Evolutionary conservation across 1,284 basidiomycete genomes (phyloP).

Genomic region (Boletus semigastroideus): DNA sequence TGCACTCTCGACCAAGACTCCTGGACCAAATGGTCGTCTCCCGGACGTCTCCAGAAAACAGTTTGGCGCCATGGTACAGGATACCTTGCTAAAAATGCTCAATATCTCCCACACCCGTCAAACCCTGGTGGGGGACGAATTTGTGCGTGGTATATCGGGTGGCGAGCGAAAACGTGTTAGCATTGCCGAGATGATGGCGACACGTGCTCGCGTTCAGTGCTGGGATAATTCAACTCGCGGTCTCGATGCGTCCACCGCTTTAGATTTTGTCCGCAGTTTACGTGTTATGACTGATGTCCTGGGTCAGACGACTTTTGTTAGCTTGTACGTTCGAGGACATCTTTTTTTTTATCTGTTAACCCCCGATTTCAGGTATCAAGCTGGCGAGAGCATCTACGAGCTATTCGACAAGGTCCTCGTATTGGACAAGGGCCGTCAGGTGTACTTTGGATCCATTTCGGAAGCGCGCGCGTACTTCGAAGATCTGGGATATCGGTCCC

Average conservation of each 20-base stretch:
- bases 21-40: constrained; percentile 69
- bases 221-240: constrained; percentile 88
- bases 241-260: constrained; percentile 83
- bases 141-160: constrained; percentile 83
- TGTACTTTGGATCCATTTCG: constrained; percentile 74
- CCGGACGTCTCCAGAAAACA: constrained; percentile 61
- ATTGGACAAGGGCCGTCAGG: constrained; percentile 79
- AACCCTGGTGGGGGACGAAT: constrained; percentile 83
- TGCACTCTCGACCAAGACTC: constrained; percentile 66
- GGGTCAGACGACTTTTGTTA: constrained; percentile 75
- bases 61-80: constrained; percentile 56
- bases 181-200: constrained; percentile 85
- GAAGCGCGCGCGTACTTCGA: constrained; percentile 81
- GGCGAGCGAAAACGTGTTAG: constrained; percentile 87
- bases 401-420: constrained; percentile 82
- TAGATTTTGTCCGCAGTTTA: constrained; percentile 75
- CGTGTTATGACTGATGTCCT: constrained; percentile 78
- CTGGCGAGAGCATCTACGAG: constrained; percentile 74
- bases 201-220: constrained; percentile 72
- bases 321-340: constrained; percentile 51
- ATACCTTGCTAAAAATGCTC: constrained; percentile 72
- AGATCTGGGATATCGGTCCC: constrained; percentile 69
- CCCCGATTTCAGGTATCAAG: constrained; percentile 64
- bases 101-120: constrained; percentile 75
- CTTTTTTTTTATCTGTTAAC: constrained; percentile 16